Conservation (phyloP, 2,329 filamentous ascomycete species). For the Cercospora brassicicola region DNA sequence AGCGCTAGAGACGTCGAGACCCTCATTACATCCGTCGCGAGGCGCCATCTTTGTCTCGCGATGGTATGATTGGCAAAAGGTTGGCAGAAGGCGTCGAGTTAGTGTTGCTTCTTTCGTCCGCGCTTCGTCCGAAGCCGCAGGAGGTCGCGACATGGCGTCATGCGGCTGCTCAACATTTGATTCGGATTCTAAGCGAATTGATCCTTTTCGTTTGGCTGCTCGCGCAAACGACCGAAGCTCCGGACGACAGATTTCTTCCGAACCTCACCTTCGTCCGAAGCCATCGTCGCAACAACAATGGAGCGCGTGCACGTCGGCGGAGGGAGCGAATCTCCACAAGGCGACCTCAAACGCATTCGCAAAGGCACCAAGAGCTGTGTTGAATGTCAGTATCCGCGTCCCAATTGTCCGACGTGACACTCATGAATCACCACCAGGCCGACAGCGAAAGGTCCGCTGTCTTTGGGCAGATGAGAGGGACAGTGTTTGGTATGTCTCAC, state of each 20-base stretch:
- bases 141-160: not conserved
- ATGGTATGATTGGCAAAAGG: not conserved
- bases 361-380: conserved; percentile 38
- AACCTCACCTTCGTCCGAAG: not conserved
- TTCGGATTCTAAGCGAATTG: not conserved
- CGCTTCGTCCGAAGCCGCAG: not conserved
- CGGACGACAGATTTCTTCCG: not conserved
- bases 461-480: conserved; percentile 29
- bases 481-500: conserved; percentile 24
- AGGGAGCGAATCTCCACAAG: not conserved
- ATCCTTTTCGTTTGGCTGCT: not conserved
- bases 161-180: not conserved
- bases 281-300: not conserved
- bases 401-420: not conserved
- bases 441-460: conserved; percentile 38
- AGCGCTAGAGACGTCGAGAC: not conserved
- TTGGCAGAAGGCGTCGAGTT: not conserved
- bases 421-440: conserved; percentile 28
- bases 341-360: conserved; percentile 27
- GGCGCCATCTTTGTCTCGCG: not conserved
- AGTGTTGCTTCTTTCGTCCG: not conserved
- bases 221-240: not conserved
- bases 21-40: not conserved
- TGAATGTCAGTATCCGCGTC: conserved; percentile 31
- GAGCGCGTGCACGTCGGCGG: not conserved